phyloP scores from a whole-genome alignment of 1,284 basidiomycete genomes.

The Moniliophthora roreri region DNA sequence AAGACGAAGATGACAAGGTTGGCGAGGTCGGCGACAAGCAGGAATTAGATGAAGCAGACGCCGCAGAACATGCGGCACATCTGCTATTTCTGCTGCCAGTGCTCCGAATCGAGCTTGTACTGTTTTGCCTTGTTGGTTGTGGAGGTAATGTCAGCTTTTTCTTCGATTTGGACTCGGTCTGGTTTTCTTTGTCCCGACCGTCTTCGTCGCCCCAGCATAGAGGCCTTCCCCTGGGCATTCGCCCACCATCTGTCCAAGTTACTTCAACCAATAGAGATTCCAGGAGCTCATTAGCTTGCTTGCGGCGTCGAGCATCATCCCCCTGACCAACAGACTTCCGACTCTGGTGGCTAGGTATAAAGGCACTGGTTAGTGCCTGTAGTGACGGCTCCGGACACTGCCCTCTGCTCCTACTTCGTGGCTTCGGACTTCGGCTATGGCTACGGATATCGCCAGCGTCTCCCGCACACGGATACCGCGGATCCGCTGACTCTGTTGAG shows the following conservation, averaged over 20 bases:
- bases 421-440: background rate
- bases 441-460: background rate
- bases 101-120: slow-evolving; percentile 5
- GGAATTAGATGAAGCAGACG: slow-evolving; percentile 26
- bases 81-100: slow-evolving; percentile 12
- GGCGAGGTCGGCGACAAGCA: slow-evolving; percentile 19
- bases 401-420: slow-evolving; percentile 7
- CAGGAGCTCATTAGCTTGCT: slow-evolving; percentile 8
- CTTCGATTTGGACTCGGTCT: slow-evolving; percentile 14
- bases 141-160: slow-evolving; percentile 12
- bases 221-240: slow-evolving; percentile 18
- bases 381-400: background rate
- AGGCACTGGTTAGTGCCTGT: background rate
- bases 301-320: slow-evolving; percentile 1
- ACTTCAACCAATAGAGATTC: slow-evolving; percentile 1
- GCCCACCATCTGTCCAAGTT: slow-evolving; percentile 1
- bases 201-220: slow-evolving; percentile 36
- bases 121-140: slow-evolving; percentile 15
- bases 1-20: slow-evolving; percentile 28
- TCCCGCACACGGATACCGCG: background rate
- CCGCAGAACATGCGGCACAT: slow-evolving; percentile 30
- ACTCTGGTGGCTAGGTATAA: background rate
- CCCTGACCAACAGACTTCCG: no score
- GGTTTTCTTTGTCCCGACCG: slow-evolving; percentile 35
- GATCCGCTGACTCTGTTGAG: slow-evolving; percentile 27